A percentile compares a stretch with the other conserved stretches of the same genome.
phyloP scores from a whole-genome alignment of 306 rosid species.

The Astragalus glycyphyllos region DNA sequence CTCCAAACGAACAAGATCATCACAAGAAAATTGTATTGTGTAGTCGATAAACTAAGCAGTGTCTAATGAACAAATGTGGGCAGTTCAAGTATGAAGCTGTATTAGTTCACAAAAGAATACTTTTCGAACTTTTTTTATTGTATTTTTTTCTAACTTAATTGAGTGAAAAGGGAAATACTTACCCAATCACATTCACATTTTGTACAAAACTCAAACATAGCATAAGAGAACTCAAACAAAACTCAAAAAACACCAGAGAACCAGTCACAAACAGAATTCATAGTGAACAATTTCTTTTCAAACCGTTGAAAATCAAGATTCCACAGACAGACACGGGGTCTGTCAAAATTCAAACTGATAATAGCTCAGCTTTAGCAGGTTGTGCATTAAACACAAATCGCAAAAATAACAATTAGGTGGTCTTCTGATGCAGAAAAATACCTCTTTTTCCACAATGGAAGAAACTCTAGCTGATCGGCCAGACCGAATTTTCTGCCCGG shows the following conservation, averaged over 20 bases:
- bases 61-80: not conserved
- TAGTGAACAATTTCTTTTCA: conserved; percentile 3
- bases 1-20: conserved; percentile 24
- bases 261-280: not conserved
- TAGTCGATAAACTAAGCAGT: conserved; percentile 15
- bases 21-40: conserved; percentile 11
- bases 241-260: conserved; percentile 4
- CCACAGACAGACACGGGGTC: too few species aligned
- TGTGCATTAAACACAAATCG: not conserved
- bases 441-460: conserved; percentile 61
- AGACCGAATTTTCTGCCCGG: conserved; percentile 49
- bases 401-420: conserved; percentile 1
- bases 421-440: conserved; percentile 30
- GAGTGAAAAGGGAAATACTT: not conserved
- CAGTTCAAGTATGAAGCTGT: not conserved
- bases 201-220: conserved; percentile 13
- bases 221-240: too few species aligned
- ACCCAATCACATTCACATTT: conserved; percentile 6
- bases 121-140: not conserved
- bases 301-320: not conserved
- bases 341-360: too few species aligned
- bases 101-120: conserved; percentile 14
- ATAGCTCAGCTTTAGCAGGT: not conserved
- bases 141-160: not conserved
- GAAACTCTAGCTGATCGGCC: conserved; percentile 52